These are phyloP conservation scores for Phialocephala subalpina DNA, from an alignment of 2,329 filamentous ascomycete species.

Conservation along the genomic window DNA sequence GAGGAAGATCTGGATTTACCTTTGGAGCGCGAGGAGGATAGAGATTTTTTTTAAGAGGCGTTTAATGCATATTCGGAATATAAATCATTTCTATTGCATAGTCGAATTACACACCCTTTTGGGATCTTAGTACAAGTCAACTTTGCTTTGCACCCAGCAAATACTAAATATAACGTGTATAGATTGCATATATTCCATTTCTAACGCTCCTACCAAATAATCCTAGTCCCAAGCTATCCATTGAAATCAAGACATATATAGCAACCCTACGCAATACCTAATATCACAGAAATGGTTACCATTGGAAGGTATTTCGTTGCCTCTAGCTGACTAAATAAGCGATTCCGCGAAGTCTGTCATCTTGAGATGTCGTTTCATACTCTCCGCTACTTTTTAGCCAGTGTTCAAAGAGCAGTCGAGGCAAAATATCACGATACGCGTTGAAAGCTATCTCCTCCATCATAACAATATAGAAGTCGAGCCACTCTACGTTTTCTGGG, in stretches of 20 bases:
- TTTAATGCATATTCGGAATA: conserved; percentile 10
- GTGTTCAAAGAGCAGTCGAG: conserved; percentile 22
- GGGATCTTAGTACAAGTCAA: background rate
- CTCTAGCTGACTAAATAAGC: conserved; percentile 29
- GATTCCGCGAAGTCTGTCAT: conserved; percentile 30
- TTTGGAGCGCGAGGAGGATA: conserved; percentile 22
- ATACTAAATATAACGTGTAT: conserved; percentile 18
- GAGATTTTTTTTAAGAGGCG: conserved; percentile 18
- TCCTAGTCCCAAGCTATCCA: conserved; percentile 21
- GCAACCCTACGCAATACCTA: conserved; percentile 24
- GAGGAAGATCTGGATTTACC: conserved; percentile 23
- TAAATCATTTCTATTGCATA: conserved; percentile 15
- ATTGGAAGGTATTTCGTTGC: conserved; percentile 32
- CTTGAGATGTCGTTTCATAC: conserved; percentile 26
- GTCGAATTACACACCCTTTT: conserved; percentile 2
- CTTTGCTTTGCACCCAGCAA: background rate
- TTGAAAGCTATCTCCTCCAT: conserved; percentile 24
- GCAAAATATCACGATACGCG: conserved; percentile 21
- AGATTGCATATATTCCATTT: conserved; percentile 23
- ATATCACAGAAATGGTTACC: conserved; percentile 27
- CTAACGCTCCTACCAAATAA: conserved; percentile 17
- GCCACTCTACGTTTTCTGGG: conserved; percentile 19
- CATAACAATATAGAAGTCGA: conserved; percentile 21
- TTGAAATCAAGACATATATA: conserved; percentile 23
- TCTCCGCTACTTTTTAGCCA: conserved; percentile 18